Conservation (phyloP, 805 yeast genomes). For the Diddensiella caesifluorescens region DNA sequence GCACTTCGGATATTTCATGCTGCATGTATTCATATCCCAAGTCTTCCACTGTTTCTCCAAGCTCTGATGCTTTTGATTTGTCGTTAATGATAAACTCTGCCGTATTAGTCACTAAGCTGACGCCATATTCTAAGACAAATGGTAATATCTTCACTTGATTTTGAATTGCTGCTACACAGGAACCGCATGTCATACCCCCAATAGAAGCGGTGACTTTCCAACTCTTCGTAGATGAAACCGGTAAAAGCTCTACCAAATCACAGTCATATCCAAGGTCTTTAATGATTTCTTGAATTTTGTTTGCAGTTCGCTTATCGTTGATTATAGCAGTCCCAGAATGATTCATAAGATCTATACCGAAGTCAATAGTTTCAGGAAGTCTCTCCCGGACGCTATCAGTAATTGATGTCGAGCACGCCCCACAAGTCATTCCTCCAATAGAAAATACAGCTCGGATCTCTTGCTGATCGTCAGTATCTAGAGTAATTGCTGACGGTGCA, state of each 20-base stretch:
- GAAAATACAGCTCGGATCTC: conserved; percentile 48
- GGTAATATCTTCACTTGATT: conserved; percentile 40
- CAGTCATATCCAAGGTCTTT: conserved; percentile 46
- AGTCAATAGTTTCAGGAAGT: conserved; percentile 33
- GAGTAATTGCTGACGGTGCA: not conserved
- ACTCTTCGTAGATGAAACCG: conserved; percentile 42
- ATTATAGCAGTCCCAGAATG: conserved; percentile 51
- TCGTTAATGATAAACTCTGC: conserved; percentile 53
- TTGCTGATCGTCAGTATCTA: conserved; percentile 10
- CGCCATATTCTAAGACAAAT: conserved; percentile 48
- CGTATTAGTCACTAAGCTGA: conserved; percentile 55
- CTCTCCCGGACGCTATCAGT: conserved; percentile 36
- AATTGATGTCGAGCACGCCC: conserved; percentile 51
- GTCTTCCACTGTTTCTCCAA: conserved; percentile 54
- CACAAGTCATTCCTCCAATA: conserved; percentile 66
- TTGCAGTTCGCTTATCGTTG: conserved; percentile 44
- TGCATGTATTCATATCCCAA: conserved; percentile 59
- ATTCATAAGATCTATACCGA: conserved; percentile 47
- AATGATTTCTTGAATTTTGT: conserved; percentile 44
- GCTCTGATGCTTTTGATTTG: conserved; percentile 33
- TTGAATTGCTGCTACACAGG: conserved; percentile 57
- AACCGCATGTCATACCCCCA: conserved; percentile 72
- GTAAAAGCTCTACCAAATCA: conserved; percentile 52
- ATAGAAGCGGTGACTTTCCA: conserved; percentile 54
- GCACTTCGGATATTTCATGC: conserved; percentile 40